Conservation (phyloP, 495 filamentous ascomycete genomes). For the Xylaria intraflava region DNA sequence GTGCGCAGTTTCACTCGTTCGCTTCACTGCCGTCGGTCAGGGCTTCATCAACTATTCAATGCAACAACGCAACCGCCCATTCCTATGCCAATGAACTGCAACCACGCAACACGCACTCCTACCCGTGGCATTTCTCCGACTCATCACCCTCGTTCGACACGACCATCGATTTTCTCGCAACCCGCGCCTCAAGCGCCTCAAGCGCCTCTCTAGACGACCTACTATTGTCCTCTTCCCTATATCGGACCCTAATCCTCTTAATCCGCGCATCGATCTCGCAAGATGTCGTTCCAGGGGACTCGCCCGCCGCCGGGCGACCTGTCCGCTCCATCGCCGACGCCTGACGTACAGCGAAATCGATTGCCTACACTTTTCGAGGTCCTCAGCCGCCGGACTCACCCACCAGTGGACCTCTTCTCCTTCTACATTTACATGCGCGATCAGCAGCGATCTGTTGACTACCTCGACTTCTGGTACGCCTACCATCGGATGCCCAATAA, state of each 20-base stretch:
- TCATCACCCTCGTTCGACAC: constrained; percentile 2
- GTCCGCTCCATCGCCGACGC: constrained; percentile 32
- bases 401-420: constrained; percentile 93
- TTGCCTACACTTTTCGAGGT: constrained; percentile 94
- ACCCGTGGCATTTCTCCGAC: not conserved
- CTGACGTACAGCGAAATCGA: constrained; percentile 61
- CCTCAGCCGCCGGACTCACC: constrained; percentile 78
- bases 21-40: not conserved
- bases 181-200: not conserved
- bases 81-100: not conserved
- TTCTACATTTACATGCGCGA: constrained; percentile 99
- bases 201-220: not conserved
- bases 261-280: constrained; percentile 4
- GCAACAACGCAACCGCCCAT: not conserved
- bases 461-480: constrained; percentile 92
- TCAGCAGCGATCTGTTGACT: constrained; percentile 94
- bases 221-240: not conserved
- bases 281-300: constrained; percentile 34
- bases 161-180: not conserved
- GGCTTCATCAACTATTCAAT: not conserved
- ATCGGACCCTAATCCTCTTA: not conserved
- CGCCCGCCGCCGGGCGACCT: constrained; percentile 15
- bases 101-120: not conserved
- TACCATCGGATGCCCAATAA: constrained; percentile 4
- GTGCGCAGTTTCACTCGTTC: constrained; percentile 29